Conservation (phyloP, 352 stramenopile species). For the Pythium plurisporium region DNA sequence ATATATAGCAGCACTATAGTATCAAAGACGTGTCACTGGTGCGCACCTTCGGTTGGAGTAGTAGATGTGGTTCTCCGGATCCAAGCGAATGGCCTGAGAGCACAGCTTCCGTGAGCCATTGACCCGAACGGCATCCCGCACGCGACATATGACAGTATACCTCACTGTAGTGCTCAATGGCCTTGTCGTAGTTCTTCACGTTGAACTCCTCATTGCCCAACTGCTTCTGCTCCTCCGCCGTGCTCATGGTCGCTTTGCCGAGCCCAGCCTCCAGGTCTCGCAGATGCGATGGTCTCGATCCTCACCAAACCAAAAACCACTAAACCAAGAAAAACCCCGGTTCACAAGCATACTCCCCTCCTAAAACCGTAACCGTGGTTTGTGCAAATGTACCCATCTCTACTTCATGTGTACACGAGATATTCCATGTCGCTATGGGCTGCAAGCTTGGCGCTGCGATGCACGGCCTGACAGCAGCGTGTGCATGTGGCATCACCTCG, state of each 20-base stretch:
- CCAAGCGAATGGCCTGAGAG: constrained; percentile 63
- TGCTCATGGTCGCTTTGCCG: constrained; percentile 13
- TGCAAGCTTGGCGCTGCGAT: constrained; percentile 30
- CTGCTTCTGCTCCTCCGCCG: constrained; percentile 21
- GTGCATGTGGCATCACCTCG: constrained; percentile 45
- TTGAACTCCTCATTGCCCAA: constrained; percentile 86
- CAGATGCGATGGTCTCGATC: background rate
- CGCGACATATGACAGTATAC: constrained; percentile 18
- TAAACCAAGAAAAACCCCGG: no score
- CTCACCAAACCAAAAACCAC: background rate
- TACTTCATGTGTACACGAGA: constrained; percentile 18
- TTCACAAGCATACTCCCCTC: background rate
- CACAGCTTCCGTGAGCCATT: no score
- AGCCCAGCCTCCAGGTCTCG: no score
- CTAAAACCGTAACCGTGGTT: constrained; percentile 3
- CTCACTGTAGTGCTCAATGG: constrained; percentile 75
- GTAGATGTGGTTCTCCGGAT: constrained; percentile 75
- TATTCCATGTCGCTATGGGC: constrained; percentile 29
- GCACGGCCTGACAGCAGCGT: constrained; percentile 45
- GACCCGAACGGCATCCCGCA: no score
- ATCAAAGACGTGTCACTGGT: background rate
- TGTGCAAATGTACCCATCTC: background rate
- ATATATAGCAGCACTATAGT: background rate
- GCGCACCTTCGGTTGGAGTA: constrained; percentile 77
- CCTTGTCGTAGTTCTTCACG: constrained; percentile 80